Evolutionary conservation across 257 asterid genomes (phyloP).

Genomic region (Galeopsis tetrahit): DNA sequence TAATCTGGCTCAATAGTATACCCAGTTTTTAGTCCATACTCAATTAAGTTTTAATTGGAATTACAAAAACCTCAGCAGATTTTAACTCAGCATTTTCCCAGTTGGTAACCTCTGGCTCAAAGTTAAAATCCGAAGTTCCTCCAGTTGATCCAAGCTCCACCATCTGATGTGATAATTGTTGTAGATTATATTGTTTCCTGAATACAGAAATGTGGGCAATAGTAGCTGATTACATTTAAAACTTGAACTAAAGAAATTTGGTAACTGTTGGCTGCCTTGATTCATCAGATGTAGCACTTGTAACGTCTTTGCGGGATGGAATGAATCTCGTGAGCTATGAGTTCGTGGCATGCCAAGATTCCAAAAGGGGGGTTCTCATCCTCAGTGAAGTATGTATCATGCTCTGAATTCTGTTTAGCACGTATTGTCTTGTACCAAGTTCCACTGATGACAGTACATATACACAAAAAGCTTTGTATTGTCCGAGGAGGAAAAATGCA

Average conservation of each 20-base stretch:
- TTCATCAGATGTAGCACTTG: slow-evolving; percentile 88
- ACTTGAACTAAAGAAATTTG: slow-evolving; percentile 29
- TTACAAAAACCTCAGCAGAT: slow-evolving; percentile 13
- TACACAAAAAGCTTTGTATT: not conserved
- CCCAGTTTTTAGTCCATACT: not conserved
- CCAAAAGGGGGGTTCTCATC: slow-evolving; percentile 90
- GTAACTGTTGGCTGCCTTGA: slow-evolving; percentile 37
- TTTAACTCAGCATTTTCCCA: not conserved
- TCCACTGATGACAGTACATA: slow-evolving; percentile 20
- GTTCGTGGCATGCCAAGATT: slow-evolving; percentile 96
- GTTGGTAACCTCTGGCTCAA: slow-evolving; percentile 2
- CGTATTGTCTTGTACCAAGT: slow-evolving; percentile 15
- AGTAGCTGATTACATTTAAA: slow-evolving; percentile 27
- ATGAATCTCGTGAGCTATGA: slow-evolving; percentile 99
- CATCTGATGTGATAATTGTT: slow-evolving; percentile 5
- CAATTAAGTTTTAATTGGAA: slow-evolving; percentile 13
- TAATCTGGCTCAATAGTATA: not conserved
- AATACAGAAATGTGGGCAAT: slow-evolving; percentile 2
- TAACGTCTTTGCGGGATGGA: slow-evolving; percentile 96
- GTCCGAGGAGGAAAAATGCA: not conserved
- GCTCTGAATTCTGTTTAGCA: slow-evolving; percentile 23
- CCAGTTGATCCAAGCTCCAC: slow-evolving; percentile 16
- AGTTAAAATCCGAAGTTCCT: not conserved
- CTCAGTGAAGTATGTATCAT: slow-evolving; percentile 76
- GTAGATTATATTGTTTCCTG: slow-evolving; percentile 23